Conservation (phyloP, 164 flowering plant species). For the Hamamelis virginiana region DNA sequence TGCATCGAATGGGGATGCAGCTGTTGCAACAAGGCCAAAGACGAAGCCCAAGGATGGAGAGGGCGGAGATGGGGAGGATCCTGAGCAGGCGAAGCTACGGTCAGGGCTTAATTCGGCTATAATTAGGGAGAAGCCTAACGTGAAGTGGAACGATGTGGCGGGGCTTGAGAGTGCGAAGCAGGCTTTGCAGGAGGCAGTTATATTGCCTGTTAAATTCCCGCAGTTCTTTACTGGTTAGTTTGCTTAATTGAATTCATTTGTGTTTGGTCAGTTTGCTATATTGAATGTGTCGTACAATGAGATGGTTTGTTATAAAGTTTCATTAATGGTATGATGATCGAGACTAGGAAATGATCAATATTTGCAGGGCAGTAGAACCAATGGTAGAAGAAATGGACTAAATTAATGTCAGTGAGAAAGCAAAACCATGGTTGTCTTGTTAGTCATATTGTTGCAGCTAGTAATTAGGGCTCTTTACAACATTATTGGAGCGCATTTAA, state of each 20-base stretch:
- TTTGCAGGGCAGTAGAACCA: too few relatives aligned
- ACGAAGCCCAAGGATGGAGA: conserved; percentile 74
- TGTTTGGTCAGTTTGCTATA: background rate
- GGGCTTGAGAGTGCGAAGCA: conserved; percentile 97
- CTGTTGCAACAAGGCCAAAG: conserved; percentile 77
- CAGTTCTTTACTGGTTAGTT: conserved; percentile 88
- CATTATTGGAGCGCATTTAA: too few relatives aligned
- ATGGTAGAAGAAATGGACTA: too few relatives aligned
- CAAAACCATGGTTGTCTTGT: too few relatives aligned
- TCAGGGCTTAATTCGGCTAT: conserved; percentile 91
- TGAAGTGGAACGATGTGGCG: conserved; percentile 97
- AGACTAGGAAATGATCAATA: too few relatives aligned
- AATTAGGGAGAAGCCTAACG: conserved; percentile 89
- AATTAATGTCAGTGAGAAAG: too few relatives aligned
- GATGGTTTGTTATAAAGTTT: too few relatives aligned
- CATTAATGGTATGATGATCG: too few relatives aligned
- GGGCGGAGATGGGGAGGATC: conserved; percentile 79
- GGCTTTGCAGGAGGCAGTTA: conserved; percentile 96
- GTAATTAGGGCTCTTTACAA: too few relatives aligned
- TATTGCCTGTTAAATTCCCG: conserved; percentile 92
- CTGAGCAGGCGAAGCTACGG: conserved; percentile 79
- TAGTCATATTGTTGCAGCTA: too few relatives aligned
- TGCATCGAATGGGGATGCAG: conserved; percentile 72
- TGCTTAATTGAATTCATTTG: background rate
- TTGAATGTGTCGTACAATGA: background rate